These are phyloP conservation scores for Halteria grandinella DNA, from an alignment of 73 alveolate species.

Conservation along the genomic window DNA sequence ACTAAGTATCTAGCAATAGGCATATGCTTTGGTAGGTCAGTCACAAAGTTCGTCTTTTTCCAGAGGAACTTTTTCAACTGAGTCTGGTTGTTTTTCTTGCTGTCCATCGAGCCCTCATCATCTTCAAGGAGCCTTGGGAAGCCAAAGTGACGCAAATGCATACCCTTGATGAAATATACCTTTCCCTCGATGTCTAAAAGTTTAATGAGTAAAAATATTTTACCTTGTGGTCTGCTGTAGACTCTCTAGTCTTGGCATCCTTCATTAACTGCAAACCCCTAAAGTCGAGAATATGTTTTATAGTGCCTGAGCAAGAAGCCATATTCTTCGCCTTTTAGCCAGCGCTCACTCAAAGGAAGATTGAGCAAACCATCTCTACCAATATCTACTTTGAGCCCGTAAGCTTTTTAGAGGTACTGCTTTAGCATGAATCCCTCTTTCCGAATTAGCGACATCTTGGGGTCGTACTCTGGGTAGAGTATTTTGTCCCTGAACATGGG, in stretches of 20 bases:
- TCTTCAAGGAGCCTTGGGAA: constrained; percentile 64
- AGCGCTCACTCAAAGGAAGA: constrained; percentile 68
- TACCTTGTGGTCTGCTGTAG: constrained; percentile 29
- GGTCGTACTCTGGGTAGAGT: constrained; percentile 17
- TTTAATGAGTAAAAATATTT: not conserved
- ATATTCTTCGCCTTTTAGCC: constrained; percentile 78
- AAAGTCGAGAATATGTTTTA: constrained; percentile 14
- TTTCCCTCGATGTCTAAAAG: constrained; percentile 27
- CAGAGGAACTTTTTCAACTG: constrained; percentile 50
- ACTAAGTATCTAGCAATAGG: constrained; percentile 58
- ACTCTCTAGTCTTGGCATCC: constrained; percentile 10
- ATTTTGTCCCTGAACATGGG: constrained; percentile 7
- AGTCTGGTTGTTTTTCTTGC: not conserved
- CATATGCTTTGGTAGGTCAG: constrained; percentile 61
- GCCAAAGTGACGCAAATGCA: constrained; percentile 65
- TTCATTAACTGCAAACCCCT: not conserved
- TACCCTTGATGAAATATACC: constrained; percentile 51
- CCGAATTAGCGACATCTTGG: not conserved
- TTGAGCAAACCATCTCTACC: constrained; percentile 41
- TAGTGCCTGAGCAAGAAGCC: constrained; percentile 62
- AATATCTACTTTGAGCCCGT: too few relatives aligned
- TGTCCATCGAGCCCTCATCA: not conserved
- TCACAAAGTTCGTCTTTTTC: constrained; percentile 64
- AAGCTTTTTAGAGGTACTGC: too few relatives aligned
- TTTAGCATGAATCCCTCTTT: constrained; percentile 2